Conservation (phyloP, 441 rosid species). For the Francoa sonchifolia region DNA sequence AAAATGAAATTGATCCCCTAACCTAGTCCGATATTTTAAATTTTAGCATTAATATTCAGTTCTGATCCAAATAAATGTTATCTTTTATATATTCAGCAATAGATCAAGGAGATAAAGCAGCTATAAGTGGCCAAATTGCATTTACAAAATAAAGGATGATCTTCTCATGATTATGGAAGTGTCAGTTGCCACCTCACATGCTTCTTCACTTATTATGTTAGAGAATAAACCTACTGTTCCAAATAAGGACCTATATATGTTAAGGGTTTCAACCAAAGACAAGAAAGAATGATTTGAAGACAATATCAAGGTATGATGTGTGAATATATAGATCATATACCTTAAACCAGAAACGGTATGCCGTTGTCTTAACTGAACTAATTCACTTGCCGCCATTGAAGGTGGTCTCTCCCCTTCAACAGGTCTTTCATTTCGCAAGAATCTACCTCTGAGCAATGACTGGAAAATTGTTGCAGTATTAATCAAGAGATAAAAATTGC, state of each 20-base stretch:
- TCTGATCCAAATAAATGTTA: too few relatives aligned
- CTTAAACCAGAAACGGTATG: conserved; percentile 91
- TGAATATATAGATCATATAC: conserved; percentile 20
- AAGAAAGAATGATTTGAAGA: not conserved
- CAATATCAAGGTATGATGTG: not conserved
- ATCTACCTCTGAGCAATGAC: conserved; percentile 93
- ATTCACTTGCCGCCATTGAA: conserved; percentile 72
- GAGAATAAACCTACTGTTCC: too few relatives aligned
- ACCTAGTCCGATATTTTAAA: too few relatives aligned
- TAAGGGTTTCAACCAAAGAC: not conserved
- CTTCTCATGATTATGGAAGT: too few relatives aligned
- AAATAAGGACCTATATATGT: not conserved
- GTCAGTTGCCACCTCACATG: too few relatives aligned
- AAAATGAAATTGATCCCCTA: too few relatives aligned
- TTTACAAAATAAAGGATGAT: too few relatives aligned
- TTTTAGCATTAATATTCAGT: too few relatives aligned
- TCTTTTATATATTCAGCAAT: not conserved
- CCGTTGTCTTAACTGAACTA: conserved; percentile 77
- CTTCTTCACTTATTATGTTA: too few relatives aligned
- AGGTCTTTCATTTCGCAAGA: conserved; percentile 77
- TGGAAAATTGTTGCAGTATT: conserved; percentile 25
- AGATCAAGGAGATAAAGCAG: too few relatives aligned
- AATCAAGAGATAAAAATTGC: conserved; percentile 4
- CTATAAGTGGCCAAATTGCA: too few relatives aligned
- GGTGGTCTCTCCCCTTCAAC: conserved; percentile 71